Evolutionary conservation across 495 filamentous ascomycete species (phyloP).

Genomic region (Hyaloscypha bicolor): DNA sequence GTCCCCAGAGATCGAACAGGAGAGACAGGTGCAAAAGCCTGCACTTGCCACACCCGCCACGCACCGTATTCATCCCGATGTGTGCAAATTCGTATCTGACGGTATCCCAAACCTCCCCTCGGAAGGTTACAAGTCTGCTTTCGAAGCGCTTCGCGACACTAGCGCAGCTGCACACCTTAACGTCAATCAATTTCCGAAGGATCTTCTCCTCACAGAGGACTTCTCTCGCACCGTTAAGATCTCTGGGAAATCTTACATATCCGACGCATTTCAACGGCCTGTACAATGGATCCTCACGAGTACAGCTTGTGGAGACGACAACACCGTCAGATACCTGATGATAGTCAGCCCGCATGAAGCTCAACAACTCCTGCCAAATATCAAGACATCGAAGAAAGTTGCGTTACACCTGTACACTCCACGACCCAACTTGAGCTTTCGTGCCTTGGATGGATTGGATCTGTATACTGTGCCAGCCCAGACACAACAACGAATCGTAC

Average conservation of each 20-base stretch:
- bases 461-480: neutral
- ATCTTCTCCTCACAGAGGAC: slow-evolving; percentile 57
- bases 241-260: slow-evolving; percentile 14
- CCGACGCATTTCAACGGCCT: slow-evolving; percentile 55
- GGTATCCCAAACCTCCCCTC: neutral
- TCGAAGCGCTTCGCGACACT: slow-evolving; percentile 30
- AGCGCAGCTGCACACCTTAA: slow-evolving; percentile 38
- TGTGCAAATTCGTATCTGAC: slow-evolving; percentile 32
- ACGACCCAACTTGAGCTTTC: slow-evolving; percentile 45
- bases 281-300: slow-evolving; percentile 62
- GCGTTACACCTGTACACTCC: slow-evolving; percentile 62
- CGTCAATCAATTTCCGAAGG: slow-evolving; percentile 39
- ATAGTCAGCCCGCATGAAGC: slow-evolving; percentile 62
- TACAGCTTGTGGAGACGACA: neutral
- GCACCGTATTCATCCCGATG: slow-evolving; percentile 49
- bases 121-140: neutral
- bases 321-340: neutral
- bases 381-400: slow-evolving; percentile 38
- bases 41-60: slow-evolving; percentile 34
- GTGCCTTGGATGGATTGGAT: neutral
- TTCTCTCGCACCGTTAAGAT: slow-evolving; percentile 53
- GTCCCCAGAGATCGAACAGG: slow-evolving; percentile 61
- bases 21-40: slow-evolving; percentile 57
- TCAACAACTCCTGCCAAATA: slow-evolving; percentile 47
- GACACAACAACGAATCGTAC: slow-evolving; percentile 18